Evolutionary conservation across 805 yeast species (phyloP), one percentile per base, ranked within the genome.

Genomic region (Yamadazyma akitaensis): DNA sequence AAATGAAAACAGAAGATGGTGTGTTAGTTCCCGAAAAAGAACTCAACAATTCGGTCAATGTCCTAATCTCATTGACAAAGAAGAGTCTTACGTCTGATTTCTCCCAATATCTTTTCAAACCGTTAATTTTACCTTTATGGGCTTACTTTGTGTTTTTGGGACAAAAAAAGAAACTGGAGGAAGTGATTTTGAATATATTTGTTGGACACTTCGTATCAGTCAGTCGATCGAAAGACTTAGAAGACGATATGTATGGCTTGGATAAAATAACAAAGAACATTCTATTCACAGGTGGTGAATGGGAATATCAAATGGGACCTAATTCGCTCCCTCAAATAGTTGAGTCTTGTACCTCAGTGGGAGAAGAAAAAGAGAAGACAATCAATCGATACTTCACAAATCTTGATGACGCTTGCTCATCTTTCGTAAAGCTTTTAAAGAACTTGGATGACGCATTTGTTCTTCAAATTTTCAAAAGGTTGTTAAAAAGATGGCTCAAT

Each of bases 31-130:
- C 67, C 6, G 85, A 79, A 42, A 68, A 71, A 16, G 72, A 73
- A 3, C 60, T 86, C 16, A 84, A 85, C 54, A 82, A 85, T 59
- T 68, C 72, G 4, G 68, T 86, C 18, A 85, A 85, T 60, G 88
- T 84, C 0, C 53, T 84, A n/a, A 61, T 85, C 0, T 81, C 92
- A 0, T 54, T 88, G 9, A 65, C 84, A 0, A 80, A 80, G 54
- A 61, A 64, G 37, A 59, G 63, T 6, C 48, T 67, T 6, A 47
- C 59, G 2, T 41, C 55, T 0, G 68, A 63, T 3, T 53, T 72
- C 10, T 46, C 61, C 24, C 36, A 36, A 25, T 55, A 53, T 9
- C 35, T 65, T 1, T 52, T 72, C 37, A 51, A 55, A 18, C 75
- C 75, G 1, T 59, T 72, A 18, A 12, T 70, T 1, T 24, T 55